These are phyloP conservation scores for Agastache rugosa DNA, from an alignment of 257 asterid genomes.

Conservation along the genomic window DNA sequence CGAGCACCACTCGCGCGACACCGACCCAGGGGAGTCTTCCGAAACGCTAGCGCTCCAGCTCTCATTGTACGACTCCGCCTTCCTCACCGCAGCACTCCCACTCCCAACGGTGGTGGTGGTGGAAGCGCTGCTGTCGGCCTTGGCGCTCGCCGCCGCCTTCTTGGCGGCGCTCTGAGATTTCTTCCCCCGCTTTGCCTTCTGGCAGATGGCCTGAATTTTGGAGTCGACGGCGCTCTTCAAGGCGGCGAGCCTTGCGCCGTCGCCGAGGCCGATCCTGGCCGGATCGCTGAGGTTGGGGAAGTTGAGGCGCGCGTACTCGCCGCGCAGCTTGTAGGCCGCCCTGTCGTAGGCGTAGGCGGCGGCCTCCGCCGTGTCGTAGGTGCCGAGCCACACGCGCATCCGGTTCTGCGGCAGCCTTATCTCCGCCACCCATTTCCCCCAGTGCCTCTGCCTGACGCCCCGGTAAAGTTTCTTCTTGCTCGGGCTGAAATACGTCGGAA, in stretches of 20 bases:
- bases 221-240: conserved; percentile 84
- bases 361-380: conserved; percentile 90
- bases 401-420: conserved; percentile 92
- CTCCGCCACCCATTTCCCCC: conserved; percentile 99
- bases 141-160: not conserved
- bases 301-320: conserved; percentile 88
- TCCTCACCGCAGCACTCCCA: conserved; percentile 27
- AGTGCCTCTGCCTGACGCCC: conserved; percentile 97
- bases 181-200: conserved; percentile 69
- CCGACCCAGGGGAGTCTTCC: conserved; percentile 48
- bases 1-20: conserved; percentile 28
- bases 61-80: conserved; percentile 38
- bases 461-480: conserved; percentile 81
- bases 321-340: conserved; percentile 95
- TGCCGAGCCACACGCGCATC: conserved; percentile 93
- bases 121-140: not conserved
- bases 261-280: conserved; percentile 61
- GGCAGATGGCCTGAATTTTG: conserved; percentile 80
- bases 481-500: conserved; percentile 49
- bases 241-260: conserved; percentile 51
- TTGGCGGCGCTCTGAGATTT: conserved; percentile 40
- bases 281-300: conserved; percentile 81
- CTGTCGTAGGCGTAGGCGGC: conserved; percentile 96
- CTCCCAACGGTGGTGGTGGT: conserved; percentile 11
- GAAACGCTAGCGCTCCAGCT: conserved; percentile 49